Conservation (phyloP, 2,329 filamentous ascomycete species). For the Arthrobotrys conoides region DNA sequence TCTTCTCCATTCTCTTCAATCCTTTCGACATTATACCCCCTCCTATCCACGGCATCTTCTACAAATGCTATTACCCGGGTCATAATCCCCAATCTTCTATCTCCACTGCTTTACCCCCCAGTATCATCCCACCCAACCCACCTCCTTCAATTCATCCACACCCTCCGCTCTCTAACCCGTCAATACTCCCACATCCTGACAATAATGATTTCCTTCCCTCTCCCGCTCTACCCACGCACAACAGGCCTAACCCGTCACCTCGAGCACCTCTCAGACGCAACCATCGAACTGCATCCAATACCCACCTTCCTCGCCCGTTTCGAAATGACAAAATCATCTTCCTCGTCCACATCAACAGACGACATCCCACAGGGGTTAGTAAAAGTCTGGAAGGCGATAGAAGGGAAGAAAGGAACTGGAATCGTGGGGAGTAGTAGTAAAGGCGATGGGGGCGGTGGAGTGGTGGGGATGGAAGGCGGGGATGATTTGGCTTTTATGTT, state of each 20-base stretch:
- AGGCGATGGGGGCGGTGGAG: slow-evolving; percentile 82
- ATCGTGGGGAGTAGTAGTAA: slow-evolving; percentile 27
- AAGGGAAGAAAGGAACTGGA: slow-evolving; percentile 70
- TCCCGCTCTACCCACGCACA: slow-evolving; percentile 82
- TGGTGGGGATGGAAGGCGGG: slow-evolving; percentile 77
- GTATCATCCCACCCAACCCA: slow-evolving; percentile 78
- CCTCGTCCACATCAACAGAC: slow-evolving; percentile 72
- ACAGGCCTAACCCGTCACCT: slow-evolving; percentile 86
- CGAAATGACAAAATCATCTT: slow-evolving; percentile 70
- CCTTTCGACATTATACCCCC: slow-evolving; percentile 73
- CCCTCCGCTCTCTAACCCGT: slow-evolving; percentile 80
- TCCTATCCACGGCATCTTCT: slow-evolving; percentile 73
- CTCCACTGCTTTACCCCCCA: slow-evolving; percentile 84
- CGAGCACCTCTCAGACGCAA: slow-evolving; percentile 86
- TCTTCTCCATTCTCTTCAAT: slow-evolving; percentile 75
- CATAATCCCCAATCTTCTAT: slow-evolving; percentile 86
- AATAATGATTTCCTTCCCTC: slow-evolving; percentile 81
- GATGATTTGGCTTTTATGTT: slow-evolving; percentile 93
- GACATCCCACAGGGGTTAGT: slow-evolving; percentile 89
- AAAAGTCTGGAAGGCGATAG: slow-evolving; percentile 83
- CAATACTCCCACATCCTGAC: slow-evolving; percentile 77
- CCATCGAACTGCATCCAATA: slow-evolving; percentile 84
- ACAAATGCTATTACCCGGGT: slow-evolving; percentile 80
- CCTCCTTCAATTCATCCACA: slow-evolving; percentile 85
- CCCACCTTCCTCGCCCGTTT: slow-evolving; percentile 71